Evolutionary conservation across 345 rosid genomes (phyloP).

Genomic region (Euphorbia pulcherrima): DNA sequence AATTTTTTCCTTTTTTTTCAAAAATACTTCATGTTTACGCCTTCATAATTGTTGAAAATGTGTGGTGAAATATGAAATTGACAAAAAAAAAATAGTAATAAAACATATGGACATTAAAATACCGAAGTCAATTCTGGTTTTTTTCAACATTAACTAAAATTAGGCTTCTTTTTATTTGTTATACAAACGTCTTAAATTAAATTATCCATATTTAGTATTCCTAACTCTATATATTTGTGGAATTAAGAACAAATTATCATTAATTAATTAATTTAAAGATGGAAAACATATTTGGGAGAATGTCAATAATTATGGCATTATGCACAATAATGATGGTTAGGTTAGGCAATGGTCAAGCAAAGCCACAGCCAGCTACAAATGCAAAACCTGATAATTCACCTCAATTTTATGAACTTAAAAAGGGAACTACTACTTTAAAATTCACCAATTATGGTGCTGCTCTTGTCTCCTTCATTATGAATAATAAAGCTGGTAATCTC

Average conservation of each 20-base stretch:
- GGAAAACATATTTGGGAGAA: not conserved
- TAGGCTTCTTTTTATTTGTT: not conserved
- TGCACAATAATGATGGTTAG: not conserved
- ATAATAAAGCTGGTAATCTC: slow-evolving; percentile 83
- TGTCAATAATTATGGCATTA: not conserved
- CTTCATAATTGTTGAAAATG: not conserved
- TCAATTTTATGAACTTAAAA: slow-evolving; percentile 60
- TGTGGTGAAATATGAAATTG: not conserved
- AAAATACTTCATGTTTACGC: too few relatives aligned
- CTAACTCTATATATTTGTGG: not conserved
- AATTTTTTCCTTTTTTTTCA: too few relatives aligned
- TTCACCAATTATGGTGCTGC: slow-evolving; percentile 84
- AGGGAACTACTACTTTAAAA: slow-evolving; percentile 55
- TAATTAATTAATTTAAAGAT: too few relatives aligned
- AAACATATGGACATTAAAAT: not conserved
- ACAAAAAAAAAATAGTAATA: not conserved
- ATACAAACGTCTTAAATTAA: too few relatives aligned
- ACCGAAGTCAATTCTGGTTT: not conserved
- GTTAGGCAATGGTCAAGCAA: not conserved
- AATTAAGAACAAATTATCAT: not conserved
- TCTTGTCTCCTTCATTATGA: slow-evolving; percentile 54
- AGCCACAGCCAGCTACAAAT: not conserved
- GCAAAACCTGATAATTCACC: slow-evolving; percentile 9
- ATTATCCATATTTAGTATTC: slow-evolving; percentile 1
- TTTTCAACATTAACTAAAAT: not conserved